Percentiles rank a stretch among this genome's conserved stretches.
These are phyloP conservation scores for Colletotrichum tamarilloi DNA, from an alignment of 2,329 filamentous ascomycete species.

Conservation along the genomic window DNA sequence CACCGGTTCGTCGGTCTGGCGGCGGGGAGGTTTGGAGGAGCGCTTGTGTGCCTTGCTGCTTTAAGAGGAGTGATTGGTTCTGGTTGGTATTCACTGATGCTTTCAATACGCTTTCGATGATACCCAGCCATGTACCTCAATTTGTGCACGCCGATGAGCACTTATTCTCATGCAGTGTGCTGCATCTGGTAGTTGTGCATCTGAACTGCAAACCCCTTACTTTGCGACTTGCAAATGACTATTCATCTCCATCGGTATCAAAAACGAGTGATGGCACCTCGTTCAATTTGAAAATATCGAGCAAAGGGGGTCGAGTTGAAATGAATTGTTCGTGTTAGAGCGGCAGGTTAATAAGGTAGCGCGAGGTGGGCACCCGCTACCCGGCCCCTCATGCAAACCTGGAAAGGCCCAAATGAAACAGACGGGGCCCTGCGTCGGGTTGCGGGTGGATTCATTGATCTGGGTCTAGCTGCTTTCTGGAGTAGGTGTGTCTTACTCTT, in stretches of 20 bases:
- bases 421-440: conserved; percentile 22
- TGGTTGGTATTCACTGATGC: background rate
- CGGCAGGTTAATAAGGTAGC: background rate
- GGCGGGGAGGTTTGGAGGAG: background rate
- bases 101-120: no score
- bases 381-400: conserved; percentile 5
- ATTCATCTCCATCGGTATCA: background rate
- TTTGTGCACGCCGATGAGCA: background rate
- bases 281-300: background rate
- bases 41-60: background rate
- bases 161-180: background rate
- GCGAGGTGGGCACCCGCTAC: background rate
- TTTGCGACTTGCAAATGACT: background rate
- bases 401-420: conserved; percentile 24
- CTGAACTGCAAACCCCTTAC: background rate
- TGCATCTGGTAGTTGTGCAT: background rate
- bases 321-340: conserved; percentile 30
- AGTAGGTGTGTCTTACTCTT: background rate
- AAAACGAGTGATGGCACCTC: background rate
- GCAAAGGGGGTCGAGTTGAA: background rate
- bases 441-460: background rate
- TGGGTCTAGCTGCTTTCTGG: background rate
- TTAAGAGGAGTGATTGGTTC: background rate
- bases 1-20: background rate
- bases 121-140: no score